Base-by-base conservation (phyloP, 345 rosid genomes). In the Clausena lansium region DNA sequence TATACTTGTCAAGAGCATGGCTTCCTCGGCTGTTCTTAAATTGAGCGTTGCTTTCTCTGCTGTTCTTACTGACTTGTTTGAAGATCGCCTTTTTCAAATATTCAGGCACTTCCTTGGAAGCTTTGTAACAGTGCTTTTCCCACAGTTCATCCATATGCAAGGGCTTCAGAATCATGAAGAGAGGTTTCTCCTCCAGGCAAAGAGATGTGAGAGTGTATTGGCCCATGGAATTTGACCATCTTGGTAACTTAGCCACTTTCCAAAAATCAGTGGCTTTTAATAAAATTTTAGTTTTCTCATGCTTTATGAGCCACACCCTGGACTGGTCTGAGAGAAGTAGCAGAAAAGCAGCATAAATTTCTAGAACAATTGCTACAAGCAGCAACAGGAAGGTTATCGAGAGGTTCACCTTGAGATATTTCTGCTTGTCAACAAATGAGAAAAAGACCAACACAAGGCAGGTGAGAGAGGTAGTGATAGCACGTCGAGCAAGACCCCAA, bases 141-240 rank as follows among this genome's bases (percentile, higher is more conserved):
- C 76, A 19, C 8, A 73, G 10, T 73, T 59, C 27, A 24, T 36
- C 35, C 55, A 59, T 7, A 33, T 2, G n/a, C 1, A 24, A 2
- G 36, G 2, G 8, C 2, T 20, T 73, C 20, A 36, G 15, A 11
- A 73, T 38, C 41, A 3, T 36, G 5, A 6, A 13, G 6, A n/a
- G 19, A 38, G 76, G 52, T 36, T 38, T 25, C 38, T 73, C 76
- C 25, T 59, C 8, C 8, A 73, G 76, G 67, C 67, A 58, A 38
- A 59, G 10, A 11, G 35, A 3, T 58, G 30, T 73, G 36, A 73
- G 17, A 38, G 55, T 73, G 76, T 57, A 73, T 25, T 38, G 47
- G 4, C 67, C 52, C 67, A 73, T 73, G 55, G 1, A 24, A 59
- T 73, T 25, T 14, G 76, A 73, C 76, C 76, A 73, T 20, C 76